Conservation (phyloP, 371 early-diverging fungal species). For the Rhizopus sp. region DNA sequence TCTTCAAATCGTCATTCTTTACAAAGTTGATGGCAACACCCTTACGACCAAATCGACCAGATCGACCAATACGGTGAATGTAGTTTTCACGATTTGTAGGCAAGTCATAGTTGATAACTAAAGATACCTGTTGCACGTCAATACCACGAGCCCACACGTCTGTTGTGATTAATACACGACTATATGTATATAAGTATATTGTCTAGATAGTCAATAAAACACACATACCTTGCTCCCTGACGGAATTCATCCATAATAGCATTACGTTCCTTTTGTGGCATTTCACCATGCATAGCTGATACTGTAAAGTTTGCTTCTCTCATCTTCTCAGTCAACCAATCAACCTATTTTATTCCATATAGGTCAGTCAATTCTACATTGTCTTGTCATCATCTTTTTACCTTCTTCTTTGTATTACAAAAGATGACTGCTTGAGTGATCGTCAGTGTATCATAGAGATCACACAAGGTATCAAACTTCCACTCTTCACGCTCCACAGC, state of each 20-base stretch:
- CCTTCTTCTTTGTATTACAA: conserved; percentile 98
- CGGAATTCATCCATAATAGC: conserved; percentile 94
- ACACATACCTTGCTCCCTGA: conserved; percentile 65
- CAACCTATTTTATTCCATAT: conserved; percentile 60
- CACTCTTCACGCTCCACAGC: conserved; percentile 96
- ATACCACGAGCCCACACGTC: conserved; percentile 98
- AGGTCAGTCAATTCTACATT: neutral
- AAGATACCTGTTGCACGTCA: conserved; percentile 96
- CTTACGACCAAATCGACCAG: conserved; percentile 97
- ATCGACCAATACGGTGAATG: conserved; percentile 96
- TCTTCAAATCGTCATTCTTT: conserved; percentile 83
- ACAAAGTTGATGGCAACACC: conserved; percentile 99
- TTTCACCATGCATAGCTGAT: conserved; percentile 98
- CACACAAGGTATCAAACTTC: conserved; percentile 96
- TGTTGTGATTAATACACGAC: conserved; percentile 93
- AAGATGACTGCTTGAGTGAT: conserved; percentile 99
- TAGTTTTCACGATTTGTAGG: conserved; percentile 94
- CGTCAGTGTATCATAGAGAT: conserved; percentile 94
- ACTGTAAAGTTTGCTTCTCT: conserved; percentile 94
- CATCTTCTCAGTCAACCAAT: conserved; percentile 97
- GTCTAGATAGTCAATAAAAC: neutral
- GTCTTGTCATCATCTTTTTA: conserved; percentile 17
- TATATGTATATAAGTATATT: conserved; percentile 24
- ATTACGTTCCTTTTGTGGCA: conserved; percentile 91
- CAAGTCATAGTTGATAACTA: conserved; percentile 94